Evolutionary conservation across 2,329 filamentous ascomycete genomes (phyloP).

Genomic region (Apiospora pterosperma): DNA sequence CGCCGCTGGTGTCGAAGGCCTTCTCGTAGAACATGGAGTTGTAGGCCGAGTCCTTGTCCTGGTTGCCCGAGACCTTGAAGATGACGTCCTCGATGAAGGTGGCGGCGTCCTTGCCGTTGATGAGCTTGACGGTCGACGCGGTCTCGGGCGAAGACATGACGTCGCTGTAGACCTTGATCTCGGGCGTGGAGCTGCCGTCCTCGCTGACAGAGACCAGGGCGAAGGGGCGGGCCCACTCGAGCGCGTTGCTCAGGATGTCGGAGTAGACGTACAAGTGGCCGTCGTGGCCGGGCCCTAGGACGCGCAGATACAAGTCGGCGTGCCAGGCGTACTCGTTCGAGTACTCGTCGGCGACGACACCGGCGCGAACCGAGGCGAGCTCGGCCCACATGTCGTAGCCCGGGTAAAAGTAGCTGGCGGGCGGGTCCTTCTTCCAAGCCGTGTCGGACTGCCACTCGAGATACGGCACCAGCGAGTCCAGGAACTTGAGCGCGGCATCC

Average conservation of each 20-base stretch:
- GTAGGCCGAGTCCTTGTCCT: conserved; percentile 37
- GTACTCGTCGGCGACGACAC: conserved; percentile 31
- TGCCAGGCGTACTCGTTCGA: conserved; percentile 38
- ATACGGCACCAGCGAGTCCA: conserved; percentile 37
- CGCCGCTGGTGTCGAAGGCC: conserved; percentile 26
- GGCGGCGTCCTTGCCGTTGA: conserved; percentile 28
- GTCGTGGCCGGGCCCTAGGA: conserved; percentile 37
- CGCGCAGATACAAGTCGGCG: conserved; percentile 32
- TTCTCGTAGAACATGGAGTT: conserved; percentile 38
- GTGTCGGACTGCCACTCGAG: conserved; percentile 38
- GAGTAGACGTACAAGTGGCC: conserved; percentile 39
- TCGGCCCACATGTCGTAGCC: conserved; percentile 34
- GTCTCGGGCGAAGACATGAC: conserved; percentile 26
- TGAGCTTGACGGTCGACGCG: conserved; percentile 24
- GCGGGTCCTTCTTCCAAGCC: conserved; percentile 35
- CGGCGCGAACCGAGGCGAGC: conserved; percentile 28
- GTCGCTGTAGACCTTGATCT: conserved; percentile 29
- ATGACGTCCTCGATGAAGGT: conserved; percentile 25
- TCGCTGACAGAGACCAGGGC: conserved; percentile 28
- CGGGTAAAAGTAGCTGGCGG: conserved; percentile 33
- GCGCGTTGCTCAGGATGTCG: conserved; percentile 33
- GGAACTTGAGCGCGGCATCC: conserved; percentile 33
- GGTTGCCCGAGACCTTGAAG: conserved; percentile 28
- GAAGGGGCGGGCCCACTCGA: conserved; percentile 30
- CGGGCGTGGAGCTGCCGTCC: conserved; percentile 23